These are phyloP conservation scores for Arabidopsis suecica DNA, from an alignment of 345 rosid species.

Conservation along the genomic window DNA sequence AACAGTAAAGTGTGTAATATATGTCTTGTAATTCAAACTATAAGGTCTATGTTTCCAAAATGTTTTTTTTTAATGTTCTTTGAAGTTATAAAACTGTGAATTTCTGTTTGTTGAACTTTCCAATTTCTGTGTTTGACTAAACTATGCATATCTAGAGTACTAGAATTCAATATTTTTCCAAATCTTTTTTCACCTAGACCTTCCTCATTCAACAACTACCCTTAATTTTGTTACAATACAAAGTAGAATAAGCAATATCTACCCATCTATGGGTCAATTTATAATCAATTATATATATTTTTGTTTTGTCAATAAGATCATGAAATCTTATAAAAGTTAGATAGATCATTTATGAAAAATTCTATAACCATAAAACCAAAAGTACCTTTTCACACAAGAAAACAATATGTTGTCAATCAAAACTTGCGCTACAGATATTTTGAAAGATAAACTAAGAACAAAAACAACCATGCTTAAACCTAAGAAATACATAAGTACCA, in stretches of 20 bases:
- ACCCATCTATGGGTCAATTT: not conserved
- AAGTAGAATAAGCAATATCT: not conserved
- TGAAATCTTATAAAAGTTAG: not conserved
- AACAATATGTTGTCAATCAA: not conserved
- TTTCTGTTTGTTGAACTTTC: slow-evolving; percentile 27
- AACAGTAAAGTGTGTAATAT: slow-evolving; percentile 3
- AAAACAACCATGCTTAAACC: no score
- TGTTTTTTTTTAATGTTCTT: not conserved
- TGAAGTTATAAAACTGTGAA: not conserved
- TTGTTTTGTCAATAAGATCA: not conserved
- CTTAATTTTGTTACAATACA: not conserved
- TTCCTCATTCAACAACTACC: not conserved
- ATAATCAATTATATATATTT: not conserved
- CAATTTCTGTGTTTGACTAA: not conserved
- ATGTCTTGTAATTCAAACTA: not conserved
- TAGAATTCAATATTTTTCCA: not conserved
- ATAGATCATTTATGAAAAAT: not conserved
- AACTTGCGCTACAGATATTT: not conserved
- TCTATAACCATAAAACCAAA: not conserved
- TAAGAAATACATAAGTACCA: no score
- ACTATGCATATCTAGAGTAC: not conserved
- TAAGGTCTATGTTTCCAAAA: slow-evolving; percentile 12
- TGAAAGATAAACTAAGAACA: not conserved
- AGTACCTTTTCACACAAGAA: not conserved
- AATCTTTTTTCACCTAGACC: not conserved